phyloP scores from a whole-genome alignment of 169 alveolate species.

The Cytauxzoon felis region DNA sequence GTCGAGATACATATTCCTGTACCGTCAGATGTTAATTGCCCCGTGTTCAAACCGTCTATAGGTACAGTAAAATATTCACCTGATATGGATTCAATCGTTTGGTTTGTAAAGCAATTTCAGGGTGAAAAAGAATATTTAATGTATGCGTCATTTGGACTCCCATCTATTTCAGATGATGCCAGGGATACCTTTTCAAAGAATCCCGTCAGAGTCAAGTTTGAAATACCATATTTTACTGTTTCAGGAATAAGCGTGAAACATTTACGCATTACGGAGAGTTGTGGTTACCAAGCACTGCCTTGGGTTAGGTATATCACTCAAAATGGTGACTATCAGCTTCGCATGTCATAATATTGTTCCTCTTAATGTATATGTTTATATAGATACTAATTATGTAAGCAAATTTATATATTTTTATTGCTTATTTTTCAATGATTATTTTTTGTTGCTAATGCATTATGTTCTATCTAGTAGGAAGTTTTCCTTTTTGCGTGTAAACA shows the following conservation, averaged over 20 bases:
- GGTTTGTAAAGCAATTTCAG: conserved; percentile 96
- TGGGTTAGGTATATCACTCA: conserved; percentile 99
- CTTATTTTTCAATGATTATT: background rate
- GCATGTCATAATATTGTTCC: conserved; percentile 80
- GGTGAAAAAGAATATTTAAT: conserved; percentile 97
- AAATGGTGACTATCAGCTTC: conserved; percentile 98
- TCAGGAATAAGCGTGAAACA: conserved; percentile 97
- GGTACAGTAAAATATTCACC: conserved; percentile 97
- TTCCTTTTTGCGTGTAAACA: conserved; percentile 25
- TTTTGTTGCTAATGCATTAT: background rate
- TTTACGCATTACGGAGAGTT: conserved; percentile 94
- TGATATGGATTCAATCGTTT: conserved; percentile 89
- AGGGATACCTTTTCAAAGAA: conserved; percentile 87
- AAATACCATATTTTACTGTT: conserved; percentile 99
- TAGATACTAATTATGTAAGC: background rate
- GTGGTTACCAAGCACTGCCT: conserved; percentile 97
- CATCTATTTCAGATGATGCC: conserved; percentile 89
- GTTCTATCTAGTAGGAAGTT: conserved; percentile 19
- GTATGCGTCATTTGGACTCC: conserved; percentile 96
- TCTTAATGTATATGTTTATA: background rate
- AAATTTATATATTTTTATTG: background rate
- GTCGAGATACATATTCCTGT: conserved; percentile 97
- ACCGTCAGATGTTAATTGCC: conserved; percentile 96
- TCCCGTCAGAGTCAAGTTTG: conserved; percentile 96
- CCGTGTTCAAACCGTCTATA: conserved; percentile 89